Percentiles rank a stretch among this genome's conserved stretches.
Evolutionary conservation across 1,284 basidiomycete genomes (phyloP).

Genomic region (Singerocomus inundabilis): DNA sequence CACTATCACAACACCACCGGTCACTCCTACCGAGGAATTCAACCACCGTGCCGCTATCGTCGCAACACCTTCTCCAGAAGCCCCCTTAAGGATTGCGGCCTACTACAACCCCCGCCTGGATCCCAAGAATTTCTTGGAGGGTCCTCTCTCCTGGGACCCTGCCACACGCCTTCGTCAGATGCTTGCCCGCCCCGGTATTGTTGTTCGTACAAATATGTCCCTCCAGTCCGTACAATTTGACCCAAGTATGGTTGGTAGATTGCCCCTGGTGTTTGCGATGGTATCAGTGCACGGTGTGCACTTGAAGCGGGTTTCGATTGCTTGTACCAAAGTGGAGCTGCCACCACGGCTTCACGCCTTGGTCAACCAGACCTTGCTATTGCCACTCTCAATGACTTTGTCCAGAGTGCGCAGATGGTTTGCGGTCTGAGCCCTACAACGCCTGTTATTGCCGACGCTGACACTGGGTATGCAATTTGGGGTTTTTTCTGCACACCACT

Average conservation of each 20-base stretch:
- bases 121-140: conserved; percentile 67
- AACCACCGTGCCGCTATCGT: background rate
- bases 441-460: conserved; percentile 80
- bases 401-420: conserved; percentile 63
- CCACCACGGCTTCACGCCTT: conserved; percentile 73
- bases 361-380: conserved; percentile 80
- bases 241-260: conserved; percentile 38
- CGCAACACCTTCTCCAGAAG: conserved; percentile 14
- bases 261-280: conserved; percentile 79
- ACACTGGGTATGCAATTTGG: conserved; percentile 56
- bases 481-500: background rate
- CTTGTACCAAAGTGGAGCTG: conserved; percentile 76
- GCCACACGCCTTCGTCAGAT: conserved; percentile 72
- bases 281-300: conserved; percentile 76
- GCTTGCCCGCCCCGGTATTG: conserved; percentile 73
- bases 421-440: conserved; percentile 59
- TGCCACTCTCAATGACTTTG: conserved; percentile 78
- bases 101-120: conserved; percentile 50
- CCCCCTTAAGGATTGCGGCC: conserved; percentile 15
- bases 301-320: conserved; percentile 76
- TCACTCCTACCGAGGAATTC: conserved; percentile 7
- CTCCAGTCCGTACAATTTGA: background rate
- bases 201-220: conserved; percentile 44
- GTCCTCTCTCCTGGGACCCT: conserved; percentile 63
- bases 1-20: conserved; percentile 2